Evolutionary conservation across 257 asterid genomes (phyloP), one percentile per base, ranked within the genome.

Genomic region (Nicotiana undulata): DNA sequence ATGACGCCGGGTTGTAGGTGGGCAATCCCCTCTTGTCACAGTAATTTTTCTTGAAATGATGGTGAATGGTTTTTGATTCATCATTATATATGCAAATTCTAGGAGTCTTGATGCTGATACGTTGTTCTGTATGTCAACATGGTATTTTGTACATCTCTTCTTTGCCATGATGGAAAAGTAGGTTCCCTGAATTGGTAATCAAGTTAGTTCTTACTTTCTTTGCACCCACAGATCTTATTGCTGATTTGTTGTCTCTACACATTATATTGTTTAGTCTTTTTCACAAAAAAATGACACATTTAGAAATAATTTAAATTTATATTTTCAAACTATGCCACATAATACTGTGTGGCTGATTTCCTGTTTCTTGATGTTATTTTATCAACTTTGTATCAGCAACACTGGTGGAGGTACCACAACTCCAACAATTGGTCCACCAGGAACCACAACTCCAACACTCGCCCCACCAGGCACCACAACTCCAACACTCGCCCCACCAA

Each of bases 381-480:
- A 5, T 67, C 40, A 15, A 74, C 51, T 24, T 44, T 49, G 78
- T 72, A 7, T 16, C 77, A 79, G 77, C 20, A 79, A 59, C 44
- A 77, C 74, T 15, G 74, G 13, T 77, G 81, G 81, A 60, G 70
- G 77, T 46, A 72, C 40, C 52, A 77, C 87, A 59, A 37, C 80
- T 70, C 82, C 90, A 40, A 28, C 84, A 22, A 79, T 53, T 81
- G 80, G 58, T 75, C 80, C 89, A 5, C 59, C 86, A 5, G 59
- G 77, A 9, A n/a, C 26, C 70, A 76, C 87, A 63, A 26, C 64
- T 64, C 82, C 90, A 20, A 13, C 89, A 32, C 81, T 32, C 66
- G 80, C 63, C 75, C 80, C 89, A 5, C 59, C 86, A 5, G 59
- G 77, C 6, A n/a, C 26, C 70, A 76, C 87, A 63, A 26, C 64